Evolutionary conservation across 2,329 filamentous ascomycete genomes (phyloP), one percentile per base, ranked within the genome.

Genomic region (Fusarium anthophilum): DNA sequence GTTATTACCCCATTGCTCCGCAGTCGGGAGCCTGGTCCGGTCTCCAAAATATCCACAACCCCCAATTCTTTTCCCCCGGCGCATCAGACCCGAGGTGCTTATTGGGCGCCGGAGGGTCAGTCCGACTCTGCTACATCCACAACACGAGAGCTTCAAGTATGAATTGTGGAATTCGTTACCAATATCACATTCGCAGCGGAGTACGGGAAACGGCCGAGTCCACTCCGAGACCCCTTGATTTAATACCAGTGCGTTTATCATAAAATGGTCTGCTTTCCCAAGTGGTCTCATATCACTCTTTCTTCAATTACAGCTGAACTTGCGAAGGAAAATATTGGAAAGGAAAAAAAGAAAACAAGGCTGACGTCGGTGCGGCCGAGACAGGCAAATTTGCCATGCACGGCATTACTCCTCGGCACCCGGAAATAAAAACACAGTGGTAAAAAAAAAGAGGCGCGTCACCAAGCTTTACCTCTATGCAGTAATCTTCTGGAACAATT

Each of bases 1-100:
- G 50, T 55, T 28, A 74, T 73, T 72, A 72, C 62, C 70, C 69
- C 58, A 60, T 73, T 55, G 41, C 26, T 56, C 48, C 54, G 56
- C 44, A 70, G 60, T 57, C 57, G 63, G 69, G 56, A 63, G 41
- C 39, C 39, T 41, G 37, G 26, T 47, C 69, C 69, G 63, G 47
- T 72, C 57, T 63, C 58, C 65, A 56, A 69, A 69, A 57, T 43
- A 65, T 57, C 63, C 35, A 63, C 63, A 67, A 51, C 41, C 47
- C 32, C 32, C 32, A 35, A 35, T 35, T 35, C 14, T 35, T 35
- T 35, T 15, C 14, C 32, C 14, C 32, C 14, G 32, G 32, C 32
- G 32, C 32, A 8, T 35, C 32, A 35, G 32, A 35, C 32, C 14
- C 14, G 32, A 35, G 0, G 32, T 35, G 32, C 32, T 35, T 15